Base-by-base conservation (phyloP, 352 stramenopile species). In the Pythium plurisporium region DNA sequence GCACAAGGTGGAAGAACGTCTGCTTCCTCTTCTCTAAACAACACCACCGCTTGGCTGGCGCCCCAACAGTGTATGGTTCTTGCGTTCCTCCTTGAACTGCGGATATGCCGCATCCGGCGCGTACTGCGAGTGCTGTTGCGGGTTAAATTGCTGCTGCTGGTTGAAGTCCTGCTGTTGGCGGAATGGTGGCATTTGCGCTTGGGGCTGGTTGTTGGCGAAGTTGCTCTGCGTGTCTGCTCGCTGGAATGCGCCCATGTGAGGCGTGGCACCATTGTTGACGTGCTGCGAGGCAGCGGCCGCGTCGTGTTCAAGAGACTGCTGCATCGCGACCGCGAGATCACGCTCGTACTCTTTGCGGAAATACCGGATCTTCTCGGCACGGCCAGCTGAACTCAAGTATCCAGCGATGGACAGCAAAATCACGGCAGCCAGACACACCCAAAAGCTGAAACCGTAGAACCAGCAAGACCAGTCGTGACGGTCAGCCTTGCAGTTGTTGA, bases 361-460 rank as follows among this genome's bases (percentile, higher is more conserved):
- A 65, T 89, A 90, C 15, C 83, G 75, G 44, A 93, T 90, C 61
- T 93, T 93, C 49, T 93, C 83, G 0, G 83, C 83, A 11, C 83
- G 79, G 12, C 83, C 83, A 1, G 83, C 83, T 7, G 83, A 93
- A 40, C 83, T 93, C 41, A 86, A 43, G 59, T 93, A 93, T 15
- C 82, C 82, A 0, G 83, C 84, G 50, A 91, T 69, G 0, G 81
- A 89, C 26, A 91, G 70, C 37, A 89, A 67, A 62, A 91, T 89
- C 17, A 93, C 83, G 10, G 79, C 79, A 4, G 81, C 81, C n/a
- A 93, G 67, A 55, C 81, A 90, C 12, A 88, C 80, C 83, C 83
- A 93, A 48, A 93, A 93, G 61, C 83, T 93, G 59, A 81, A 90
- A 15, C 83, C 83, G 55, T 93, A 93, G 69, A 93, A 93, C 83